Percentiles rank a stretch among this genome's conserved stretches.
Conservation (phyloP, 1,284 basidiomycete species). For the Grifola frondosa region DNA sequence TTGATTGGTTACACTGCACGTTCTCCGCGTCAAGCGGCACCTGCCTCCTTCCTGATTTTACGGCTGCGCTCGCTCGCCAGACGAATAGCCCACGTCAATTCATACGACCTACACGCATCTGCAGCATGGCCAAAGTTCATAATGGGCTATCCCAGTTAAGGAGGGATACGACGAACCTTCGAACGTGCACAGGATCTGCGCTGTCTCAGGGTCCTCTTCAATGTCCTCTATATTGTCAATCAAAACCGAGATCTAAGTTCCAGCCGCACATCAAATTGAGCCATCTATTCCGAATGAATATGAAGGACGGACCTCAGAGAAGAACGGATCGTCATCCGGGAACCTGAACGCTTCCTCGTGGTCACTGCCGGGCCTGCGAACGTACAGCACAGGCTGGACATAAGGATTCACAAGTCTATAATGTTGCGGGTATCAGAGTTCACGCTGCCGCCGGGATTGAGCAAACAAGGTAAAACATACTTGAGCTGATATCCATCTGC, state of each 20-base stretch:
- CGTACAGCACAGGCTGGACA: constrained; percentile 78
- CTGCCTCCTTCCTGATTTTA: constrained; percentile 21
- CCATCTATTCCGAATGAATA: not conserved
- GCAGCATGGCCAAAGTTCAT: constrained; percentile 22
- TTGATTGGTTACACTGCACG: not conserved
- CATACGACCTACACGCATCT: constrained; percentile 88
- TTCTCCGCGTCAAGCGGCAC: not conserved
- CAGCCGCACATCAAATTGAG: not conserved
- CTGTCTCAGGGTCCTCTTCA: constrained; percentile 67
- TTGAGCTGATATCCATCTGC: constrained; percentile 86
- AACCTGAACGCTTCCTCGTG: constrained; percentile 75
- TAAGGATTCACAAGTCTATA: constrained; percentile 84
- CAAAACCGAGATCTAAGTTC: constrained; percentile 71
- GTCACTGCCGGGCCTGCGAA: constrained; percentile 86
- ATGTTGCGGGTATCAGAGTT: constrained; percentile 3
- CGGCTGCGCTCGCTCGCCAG: constrained; percentile 61
- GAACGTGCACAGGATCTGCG: constrained; percentile 71
- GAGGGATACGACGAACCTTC: constrained; percentile 51
- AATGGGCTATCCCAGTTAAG: not conserved
- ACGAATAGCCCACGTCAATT: constrained; percentile 87
- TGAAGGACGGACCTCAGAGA: constrained; percentile 58
- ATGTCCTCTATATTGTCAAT: constrained; percentile 84
- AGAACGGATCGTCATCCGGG: constrained; percentile 89
- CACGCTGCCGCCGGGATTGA: constrained; percentile 14
- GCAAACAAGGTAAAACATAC: constrained; percentile 37